Evolutionary conservation across 176 grass and related monocot species (phyloP).

Genomic region (Chrysopogon serrulatus): DNA sequence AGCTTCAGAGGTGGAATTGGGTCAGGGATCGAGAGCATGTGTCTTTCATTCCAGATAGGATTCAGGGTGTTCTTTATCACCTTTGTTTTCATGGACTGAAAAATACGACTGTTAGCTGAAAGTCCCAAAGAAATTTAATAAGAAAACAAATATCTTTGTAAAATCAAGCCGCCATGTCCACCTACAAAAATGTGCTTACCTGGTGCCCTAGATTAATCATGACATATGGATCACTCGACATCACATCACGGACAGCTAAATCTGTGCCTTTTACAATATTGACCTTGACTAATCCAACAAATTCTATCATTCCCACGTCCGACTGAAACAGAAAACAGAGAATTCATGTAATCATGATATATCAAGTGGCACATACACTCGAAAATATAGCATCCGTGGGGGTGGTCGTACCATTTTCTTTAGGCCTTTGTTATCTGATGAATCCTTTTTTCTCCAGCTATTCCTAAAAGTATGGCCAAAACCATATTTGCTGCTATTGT

Average conservation of each 20-base stretch:
- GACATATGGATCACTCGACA: conserved; percentile 98
- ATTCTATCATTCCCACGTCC: conserved; percentile 96
- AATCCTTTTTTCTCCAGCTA: conserved; percentile 85
- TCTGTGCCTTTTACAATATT: conserved; percentile 73
- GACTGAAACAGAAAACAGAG: conserved; percentile 26
- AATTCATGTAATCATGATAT: not conserved
- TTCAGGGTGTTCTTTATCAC: conserved; percentile 97
- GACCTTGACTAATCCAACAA: conserved; percentile 90
- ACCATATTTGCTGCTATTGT: conserved; percentile 40
- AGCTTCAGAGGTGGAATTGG: conserved; percentile 71
- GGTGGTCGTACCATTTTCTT: conserved; percentile 61
- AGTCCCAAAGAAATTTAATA: not conserved
- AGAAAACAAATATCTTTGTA: not conserved
- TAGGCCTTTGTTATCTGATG: conserved; percentile 53
- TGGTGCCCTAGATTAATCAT: conserved; percentile 86
- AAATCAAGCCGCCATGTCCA: not conserved
- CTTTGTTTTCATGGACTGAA: conserved; percentile 86
- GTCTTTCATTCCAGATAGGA: conserved; percentile 85
- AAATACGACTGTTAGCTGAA: conserved; percentile 25
- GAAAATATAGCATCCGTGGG: not conserved
- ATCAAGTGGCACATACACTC: not conserved
- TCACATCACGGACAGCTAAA: conserved; percentile 86
- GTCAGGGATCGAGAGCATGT: conserved; percentile 91
- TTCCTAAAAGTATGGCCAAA: conserved; percentile 71
- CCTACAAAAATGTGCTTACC: conserved; percentile 36